Conservation (phyloP, 2,329 filamentous ascomycete genomes). For the Salinomyces thailandicus region DNA sequence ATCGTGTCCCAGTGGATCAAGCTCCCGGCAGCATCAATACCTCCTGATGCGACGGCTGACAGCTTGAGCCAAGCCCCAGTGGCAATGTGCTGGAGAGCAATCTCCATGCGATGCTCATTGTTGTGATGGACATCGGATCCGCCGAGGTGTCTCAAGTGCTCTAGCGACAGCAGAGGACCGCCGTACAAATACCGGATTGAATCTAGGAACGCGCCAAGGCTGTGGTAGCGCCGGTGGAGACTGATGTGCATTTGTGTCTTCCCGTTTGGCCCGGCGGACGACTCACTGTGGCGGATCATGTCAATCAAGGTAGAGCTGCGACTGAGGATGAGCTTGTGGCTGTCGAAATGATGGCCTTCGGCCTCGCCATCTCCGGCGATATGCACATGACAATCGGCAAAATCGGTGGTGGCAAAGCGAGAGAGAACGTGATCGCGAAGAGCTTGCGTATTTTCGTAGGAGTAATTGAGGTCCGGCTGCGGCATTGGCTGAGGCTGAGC, state of each 20-base stretch:
- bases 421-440: constrained; percentile 20
- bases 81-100: constrained; percentile 53
- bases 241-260: constrained; percentile 12
- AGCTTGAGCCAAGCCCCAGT: constrained; percentile 50
- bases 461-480: constrained; percentile 12
- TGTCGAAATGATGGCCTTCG: constrained; percentile 15
- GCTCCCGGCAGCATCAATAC: constrained; percentile 48
- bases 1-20: constrained; percentile 54
- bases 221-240: constrained; percentile 15
- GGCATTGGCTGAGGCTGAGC: constrained; percentile 11
- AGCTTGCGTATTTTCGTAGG: constrained; percentile 20
- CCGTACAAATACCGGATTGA: constrained; percentile 25
- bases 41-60: constrained; percentile 44
- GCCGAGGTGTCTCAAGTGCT: constrained; percentile 9
- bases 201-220: constrained; percentile 18
- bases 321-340: constrained; percentile 23
- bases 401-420: constrained; percentile 18
- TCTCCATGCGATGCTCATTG: constrained; percentile 17
- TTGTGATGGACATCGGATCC: constrained; percentile 4
- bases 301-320: constrained; percentile 20
- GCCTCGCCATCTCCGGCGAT: constrained; percentile 16
- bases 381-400: constrained; percentile 24
- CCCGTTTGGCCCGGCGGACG: constrained; percentile 5
- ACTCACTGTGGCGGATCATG: constrained; percentile 13
- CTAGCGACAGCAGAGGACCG: constrained; percentile 17